Evolutionary conservation across 768 basidiomycete genomes (phyloP), one percentile per base, ranked within the genome.

Genomic region (Collybiopsis confluens): DNA sequence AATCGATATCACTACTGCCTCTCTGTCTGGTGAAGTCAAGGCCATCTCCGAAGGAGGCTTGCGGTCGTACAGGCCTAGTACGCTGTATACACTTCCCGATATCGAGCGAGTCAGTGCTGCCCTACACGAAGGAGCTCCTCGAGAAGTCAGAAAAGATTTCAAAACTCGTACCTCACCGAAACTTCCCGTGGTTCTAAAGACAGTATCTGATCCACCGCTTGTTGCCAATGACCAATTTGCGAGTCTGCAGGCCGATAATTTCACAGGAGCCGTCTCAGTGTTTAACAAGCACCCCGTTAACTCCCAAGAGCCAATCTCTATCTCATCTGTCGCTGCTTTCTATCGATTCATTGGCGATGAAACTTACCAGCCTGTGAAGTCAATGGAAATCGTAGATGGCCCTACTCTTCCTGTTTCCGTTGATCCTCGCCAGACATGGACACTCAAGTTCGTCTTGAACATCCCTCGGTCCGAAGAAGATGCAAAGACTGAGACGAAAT

Each of bases 1-100:
- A 6, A 67, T 74, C 48, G 68, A 74, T 50, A 61, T 72, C 13
- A 54, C 65, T 26, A 69, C 69, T 16, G 69, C 70, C 55, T 67
- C 65, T 0, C 65, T 68, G 49, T 68, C 69, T 2, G 70, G 70
- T 3, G 72, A 72, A 18, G 59, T 70, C 30, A 42, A 70, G 18
- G 64, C 59, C 8, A 45, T 69, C 7, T 73, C 70, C 1, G 67
- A 73, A 54, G 73, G 73, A 33, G 73, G 73, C 3, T 60, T 75
- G 35, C 67, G 63, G 9, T 68, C 71, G 11, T 73, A 68, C 54
- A 64, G 47, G 2, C 71, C 72, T 10, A 61, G 58, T 10, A 58
- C 61, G 2, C 62, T 69, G 1, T 73, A 74, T 44, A 41, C 58
- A 21, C 61, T 74, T 21, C 73, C 70, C 6, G 62, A 63, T 35